These are phyloP conservation scores for Zymoseptoria brevis DNA, from an alignment of 2,329 filamentous ascomycete genomes.

Conservation along the genomic window DNA sequence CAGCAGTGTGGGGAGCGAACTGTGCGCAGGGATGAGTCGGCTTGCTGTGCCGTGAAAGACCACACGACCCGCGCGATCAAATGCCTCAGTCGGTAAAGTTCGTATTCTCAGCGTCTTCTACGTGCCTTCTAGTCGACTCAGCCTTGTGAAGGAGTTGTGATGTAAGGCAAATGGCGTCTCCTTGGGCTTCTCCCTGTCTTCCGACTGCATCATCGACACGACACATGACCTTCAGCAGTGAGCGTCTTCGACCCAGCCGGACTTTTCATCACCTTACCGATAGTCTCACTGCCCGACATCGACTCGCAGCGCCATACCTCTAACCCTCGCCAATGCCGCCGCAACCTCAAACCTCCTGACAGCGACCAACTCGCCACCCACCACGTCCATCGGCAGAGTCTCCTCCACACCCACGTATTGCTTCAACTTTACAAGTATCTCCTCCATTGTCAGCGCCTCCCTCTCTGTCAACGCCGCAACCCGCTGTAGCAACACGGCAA, in stretches of 20 bases:
- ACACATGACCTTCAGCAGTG: neutral
- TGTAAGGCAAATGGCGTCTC: neutral
- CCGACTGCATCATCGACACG: neutral
- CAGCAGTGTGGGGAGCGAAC: neutral
- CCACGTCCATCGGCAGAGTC: conserved; percentile 18
- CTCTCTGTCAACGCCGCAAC: conserved; percentile 12
- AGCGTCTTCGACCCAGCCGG: neutral
- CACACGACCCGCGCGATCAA: neutral
- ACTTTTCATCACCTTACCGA: too few relatives aligned
- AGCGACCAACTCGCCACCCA: conserved; percentile 26
- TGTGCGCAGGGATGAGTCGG: neutral
- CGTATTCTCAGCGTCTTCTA: neutral
- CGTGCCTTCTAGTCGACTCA: neutral
- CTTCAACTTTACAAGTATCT: conserved; percentile 15
- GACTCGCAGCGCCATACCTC: conserved; percentile 16
- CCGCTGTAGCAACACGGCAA: conserved; percentile 19
- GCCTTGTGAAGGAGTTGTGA: neutral
- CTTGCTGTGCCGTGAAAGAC: neutral
- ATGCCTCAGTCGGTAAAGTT: neutral
- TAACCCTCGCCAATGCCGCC: conserved; percentile 24
- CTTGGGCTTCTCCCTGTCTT: too few relatives aligned
- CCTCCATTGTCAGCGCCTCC: conserved; percentile 13
- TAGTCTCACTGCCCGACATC: conserved; percentile 1
- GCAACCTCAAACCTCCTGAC: conserved; percentile 25
- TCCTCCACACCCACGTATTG: conserved; percentile 16